phyloP scores from a whole-genome alignment of 192 early-diverging fungal genomes.

The Coemansia sp. region DNA sequence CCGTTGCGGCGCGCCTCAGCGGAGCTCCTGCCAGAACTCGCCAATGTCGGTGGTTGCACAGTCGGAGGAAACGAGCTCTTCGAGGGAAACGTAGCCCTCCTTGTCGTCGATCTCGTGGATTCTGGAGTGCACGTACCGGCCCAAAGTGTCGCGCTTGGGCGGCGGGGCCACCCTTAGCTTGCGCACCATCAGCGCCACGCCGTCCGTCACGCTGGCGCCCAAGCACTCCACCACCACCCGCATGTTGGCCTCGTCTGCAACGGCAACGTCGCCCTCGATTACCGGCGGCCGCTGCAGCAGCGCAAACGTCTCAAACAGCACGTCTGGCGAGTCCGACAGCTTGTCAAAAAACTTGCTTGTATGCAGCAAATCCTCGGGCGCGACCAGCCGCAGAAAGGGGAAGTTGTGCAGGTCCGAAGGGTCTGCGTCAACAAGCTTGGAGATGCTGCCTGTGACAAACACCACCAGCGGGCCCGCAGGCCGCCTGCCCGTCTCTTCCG shows the following conservation, averaged over 20 bases:
- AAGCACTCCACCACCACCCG: conserved; percentile 41
- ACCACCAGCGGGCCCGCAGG: conserved; percentile 22
- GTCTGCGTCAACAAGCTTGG: conserved; percentile 33
- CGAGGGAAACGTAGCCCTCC: conserved; percentile 27
- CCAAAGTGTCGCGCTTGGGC: conserved; percentile 26
- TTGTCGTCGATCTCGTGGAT: conserved; percentile 26
- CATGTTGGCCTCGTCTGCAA: conserved; percentile 28
- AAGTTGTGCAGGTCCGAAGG: conserved; percentile 24
- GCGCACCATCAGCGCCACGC: conserved; percentile 35
- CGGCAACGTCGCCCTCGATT: conserved; percentile 31
- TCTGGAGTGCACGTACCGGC: conserved; percentile 14
- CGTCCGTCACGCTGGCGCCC: conserved; percentile 40
- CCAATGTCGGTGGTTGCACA: conserved; percentile 21
- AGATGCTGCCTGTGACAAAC: conserved; percentile 39
- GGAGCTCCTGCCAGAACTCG: neutral
- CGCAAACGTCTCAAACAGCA: conserved; percentile 38
- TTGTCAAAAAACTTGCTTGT: conserved; percentile 36
- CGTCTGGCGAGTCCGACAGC: conserved; percentile 23
- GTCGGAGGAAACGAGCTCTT: conserved; percentile 30
- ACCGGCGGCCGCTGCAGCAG: conserved; percentile 35
- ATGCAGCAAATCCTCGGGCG: conserved; percentile 35
- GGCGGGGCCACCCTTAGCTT: conserved; percentile 15
- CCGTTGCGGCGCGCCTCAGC: neutral
- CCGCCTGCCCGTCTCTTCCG: conserved; percentile 6
- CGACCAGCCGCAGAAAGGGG: conserved; percentile 41